These are phyloP conservation scores for Annulohypoxylon maeteangense DNA, from an alignment of 495 filamentous ascomycete genomes.

Conservation along the genomic window DNA sequence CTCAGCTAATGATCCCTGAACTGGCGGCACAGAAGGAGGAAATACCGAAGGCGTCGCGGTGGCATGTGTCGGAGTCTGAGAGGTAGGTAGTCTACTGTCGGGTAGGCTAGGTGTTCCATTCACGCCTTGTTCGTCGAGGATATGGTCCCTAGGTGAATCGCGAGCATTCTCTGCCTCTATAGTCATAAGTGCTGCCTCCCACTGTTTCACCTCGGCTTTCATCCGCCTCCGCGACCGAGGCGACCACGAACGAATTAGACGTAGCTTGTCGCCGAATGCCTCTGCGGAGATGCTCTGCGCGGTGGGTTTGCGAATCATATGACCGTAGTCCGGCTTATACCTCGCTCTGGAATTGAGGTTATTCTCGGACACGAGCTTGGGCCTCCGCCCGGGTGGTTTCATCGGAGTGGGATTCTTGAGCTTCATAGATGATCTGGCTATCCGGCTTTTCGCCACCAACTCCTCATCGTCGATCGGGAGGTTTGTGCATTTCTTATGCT, in stretches of 20 bases:
- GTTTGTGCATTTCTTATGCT: constrained; percentile 42
- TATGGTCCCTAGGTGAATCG: background rate
- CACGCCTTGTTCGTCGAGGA: background rate
- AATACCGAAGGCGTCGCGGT: constrained; percentile 11
- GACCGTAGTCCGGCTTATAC: constrained; percentile 2
- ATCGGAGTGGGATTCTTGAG: constrained; percentile 5
- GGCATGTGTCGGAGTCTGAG: constrained; percentile 1
- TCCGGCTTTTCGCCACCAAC: constrained; percentile 23
- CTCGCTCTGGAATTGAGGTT: background rate
- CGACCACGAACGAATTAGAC: constrained; percentile 36
- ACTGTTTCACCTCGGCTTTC: constrained; percentile 41
- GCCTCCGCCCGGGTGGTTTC: constrained; percentile 16
- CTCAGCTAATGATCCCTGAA: background rate
- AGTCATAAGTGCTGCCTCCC: constrained; percentile 43
- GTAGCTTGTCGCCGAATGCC: constrained; percentile 41
- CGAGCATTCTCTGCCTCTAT: constrained; percentile 34
- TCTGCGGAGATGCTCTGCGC: constrained; percentile 17
- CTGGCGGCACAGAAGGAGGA: background rate
- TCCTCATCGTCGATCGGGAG: constrained; percentile 36
- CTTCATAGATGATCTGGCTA: constrained; percentile 21
- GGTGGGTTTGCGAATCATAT: constrained; percentile 26
- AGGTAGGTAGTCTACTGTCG: background rate
- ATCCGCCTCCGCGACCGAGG: constrained; percentile 39
- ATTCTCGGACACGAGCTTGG: constrained; percentile 7
- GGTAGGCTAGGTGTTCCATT: background rate